Conservation (phyloP, 208 protist species). For the Trypanosoma lewisi region DNA sequence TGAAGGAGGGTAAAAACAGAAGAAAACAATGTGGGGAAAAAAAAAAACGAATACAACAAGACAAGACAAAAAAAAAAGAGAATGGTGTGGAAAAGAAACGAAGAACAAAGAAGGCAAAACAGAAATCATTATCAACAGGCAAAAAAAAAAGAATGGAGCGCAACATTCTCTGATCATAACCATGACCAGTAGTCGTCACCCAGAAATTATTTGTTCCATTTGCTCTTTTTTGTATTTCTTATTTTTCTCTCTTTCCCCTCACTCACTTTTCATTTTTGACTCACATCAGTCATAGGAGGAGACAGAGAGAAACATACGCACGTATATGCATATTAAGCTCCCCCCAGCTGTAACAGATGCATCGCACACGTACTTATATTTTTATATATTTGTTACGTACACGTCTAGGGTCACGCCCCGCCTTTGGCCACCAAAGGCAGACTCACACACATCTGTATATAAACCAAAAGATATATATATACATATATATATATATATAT, state of each 20-base stretch:
- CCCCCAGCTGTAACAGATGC: no score
- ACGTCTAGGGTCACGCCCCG: no score
- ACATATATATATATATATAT: constrained; percentile 13
- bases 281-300: neutral
- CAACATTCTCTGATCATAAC: no score
- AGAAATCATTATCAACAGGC: no score
- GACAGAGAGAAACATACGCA: no score
- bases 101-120: constrained; percentile 12
- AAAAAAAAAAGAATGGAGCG: no score
- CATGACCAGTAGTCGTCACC: neutral
- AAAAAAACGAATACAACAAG: neutral
- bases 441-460: neutral
- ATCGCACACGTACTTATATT: no score
- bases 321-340: no score
- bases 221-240: constrained; percentile 2
- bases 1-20: neutral
- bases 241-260: neutral
- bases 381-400: no score
- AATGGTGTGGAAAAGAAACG: neutral
- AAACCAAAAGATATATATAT: no score
- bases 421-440: no score
- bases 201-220: neutral
- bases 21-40: neutral
- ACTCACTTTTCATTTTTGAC: neutral
- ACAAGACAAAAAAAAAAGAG: constrained; percentile 14